Evolutionary conservation across 257 asterid genomes (phyloP).

Genomic region (Ajuga chamaepitys): DNA sequence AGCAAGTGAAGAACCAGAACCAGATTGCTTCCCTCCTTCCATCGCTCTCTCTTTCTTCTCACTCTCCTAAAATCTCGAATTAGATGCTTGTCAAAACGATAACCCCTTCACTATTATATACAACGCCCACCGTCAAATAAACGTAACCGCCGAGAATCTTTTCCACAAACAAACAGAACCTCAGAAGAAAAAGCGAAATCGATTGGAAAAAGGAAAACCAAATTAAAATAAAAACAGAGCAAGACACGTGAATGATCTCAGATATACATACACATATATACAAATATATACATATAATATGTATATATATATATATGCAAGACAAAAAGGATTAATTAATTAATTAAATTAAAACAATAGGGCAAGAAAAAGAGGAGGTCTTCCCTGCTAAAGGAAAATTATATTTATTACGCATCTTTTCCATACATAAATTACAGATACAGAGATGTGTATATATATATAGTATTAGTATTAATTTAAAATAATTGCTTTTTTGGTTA

Average conservation of each 20-base stretch:
- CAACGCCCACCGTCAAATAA: constrained; percentile 52
- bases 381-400: neutral
- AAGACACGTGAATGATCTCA: constrained; percentile 41
- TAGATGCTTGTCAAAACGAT: constrained; percentile 6
- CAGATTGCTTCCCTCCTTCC: constrained; percentile 63
- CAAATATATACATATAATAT: neutral
- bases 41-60: constrained; percentile 20
- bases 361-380: constrained; percentile 19
- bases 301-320: neutral
- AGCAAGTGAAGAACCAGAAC: constrained; percentile 68
- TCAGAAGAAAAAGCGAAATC: constrained; percentile 30
- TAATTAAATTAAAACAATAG: neutral
- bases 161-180: constrained; percentile 36
- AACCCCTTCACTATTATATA: constrained; percentile 26
- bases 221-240: constrained; percentile 14
- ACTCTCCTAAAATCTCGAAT: constrained; percentile 6
- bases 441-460: neutral
- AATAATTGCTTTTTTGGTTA: too few species aligned
- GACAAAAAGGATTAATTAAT: constrained; percentile 5
- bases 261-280: constrained; percentile 1
- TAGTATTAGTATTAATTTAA: too few species aligned
- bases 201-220: constrained; percentile 12
- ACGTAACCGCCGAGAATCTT: constrained; percentile 45
- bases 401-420: neutral
- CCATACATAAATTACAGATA: neutral